A percentile compares a stretch with the other conserved stretches of the same genome.
Evolutionary conservation across 805 yeast species (phyloP).

Genomic region (Teunomyces barrocoloradensis): DNA sequence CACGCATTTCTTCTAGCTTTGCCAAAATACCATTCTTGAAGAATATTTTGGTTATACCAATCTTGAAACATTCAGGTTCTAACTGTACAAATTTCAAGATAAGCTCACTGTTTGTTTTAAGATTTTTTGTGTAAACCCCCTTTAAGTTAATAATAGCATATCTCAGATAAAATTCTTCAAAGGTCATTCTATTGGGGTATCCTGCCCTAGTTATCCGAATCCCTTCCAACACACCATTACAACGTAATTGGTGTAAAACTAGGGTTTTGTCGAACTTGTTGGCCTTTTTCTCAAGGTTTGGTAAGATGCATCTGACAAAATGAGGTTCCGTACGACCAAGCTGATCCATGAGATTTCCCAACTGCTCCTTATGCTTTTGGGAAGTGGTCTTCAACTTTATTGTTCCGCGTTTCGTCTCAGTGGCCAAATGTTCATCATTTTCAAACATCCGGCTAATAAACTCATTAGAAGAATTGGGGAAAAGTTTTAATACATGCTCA

Average conservation of each 20-base stretch:
- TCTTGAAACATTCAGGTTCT: constrained; percentile 56
- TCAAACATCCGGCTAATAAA: constrained; percentile 58
- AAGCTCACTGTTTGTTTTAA: constrained; percentile 66
- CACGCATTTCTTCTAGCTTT: constrained; percentile 74
- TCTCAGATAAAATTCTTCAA: constrained; percentile 72
- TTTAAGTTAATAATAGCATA: constrained; percentile 67
- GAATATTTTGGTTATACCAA: constrained; percentile 71
- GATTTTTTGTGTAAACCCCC: constrained; percentile 42
- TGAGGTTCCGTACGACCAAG: constrained; percentile 86
- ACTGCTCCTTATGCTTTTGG: constrained; percentile 84
- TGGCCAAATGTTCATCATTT: constrained; percentile 27
- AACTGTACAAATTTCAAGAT: constrained; percentile 63
- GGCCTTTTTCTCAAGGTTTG: constrained; percentile 74
- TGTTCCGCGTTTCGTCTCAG: constrained; percentile 36
- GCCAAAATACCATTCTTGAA: constrained; percentile 79
- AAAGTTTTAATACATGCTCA: constrained; percentile 63
- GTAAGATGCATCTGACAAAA: constrained; percentile 93
- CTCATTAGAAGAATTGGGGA: constrained; percentile 54
- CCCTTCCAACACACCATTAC: constrained; percentile 98
- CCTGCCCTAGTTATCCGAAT: constrained; percentile 97
- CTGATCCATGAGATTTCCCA: constrained; percentile 66
- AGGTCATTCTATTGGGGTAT: constrained; percentile 87
- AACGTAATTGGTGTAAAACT: constrained; percentile 84
- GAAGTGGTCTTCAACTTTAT: constrained; percentile 62
- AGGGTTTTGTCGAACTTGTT: constrained; percentile 68